phyloP scores from a whole-genome alignment of 2,329 filamentous ascomycete genomes.

The Trichoderma arundinaceum region DNA sequence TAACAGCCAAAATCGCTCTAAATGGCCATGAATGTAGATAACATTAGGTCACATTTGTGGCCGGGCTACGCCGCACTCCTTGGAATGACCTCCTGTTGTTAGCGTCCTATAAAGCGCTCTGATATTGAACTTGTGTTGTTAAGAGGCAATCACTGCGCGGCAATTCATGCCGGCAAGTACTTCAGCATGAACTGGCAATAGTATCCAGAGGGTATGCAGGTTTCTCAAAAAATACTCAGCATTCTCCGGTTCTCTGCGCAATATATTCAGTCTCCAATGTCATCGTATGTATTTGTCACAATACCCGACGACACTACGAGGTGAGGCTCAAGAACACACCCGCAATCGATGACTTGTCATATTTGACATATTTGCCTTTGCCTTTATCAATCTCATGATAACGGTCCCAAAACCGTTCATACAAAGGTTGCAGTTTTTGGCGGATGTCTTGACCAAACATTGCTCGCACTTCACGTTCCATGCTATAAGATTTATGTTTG shows the following conservation, averaged over 20 bases:
- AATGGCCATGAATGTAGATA: neutral
- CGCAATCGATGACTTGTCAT: conserved; percentile 84
- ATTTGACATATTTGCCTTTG: conserved; percentile 97
- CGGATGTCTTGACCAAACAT: conserved; percentile 85
- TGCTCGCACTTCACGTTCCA: conserved; percentile 88
- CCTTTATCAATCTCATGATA: conserved; percentile 98
- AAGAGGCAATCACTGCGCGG: neutral
- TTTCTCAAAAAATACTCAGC: neutral
- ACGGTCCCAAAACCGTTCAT: conserved; percentile 93
- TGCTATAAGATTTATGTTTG: conserved; percentile 80
- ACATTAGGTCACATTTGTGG: neutral
- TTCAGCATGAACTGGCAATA: neutral
- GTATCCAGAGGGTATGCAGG: neutral
- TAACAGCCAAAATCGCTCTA: neutral
- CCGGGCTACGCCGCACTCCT: neutral
- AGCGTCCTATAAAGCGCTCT: neutral
- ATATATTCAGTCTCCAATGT: neutral
- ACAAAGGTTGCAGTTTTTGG: conserved; percentile 90
- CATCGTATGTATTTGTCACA: neutral
- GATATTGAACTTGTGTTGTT: neutral
- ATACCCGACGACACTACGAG: conserved; percentile 32
- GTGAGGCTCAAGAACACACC: conserved; percentile 63
- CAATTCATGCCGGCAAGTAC: neutral
- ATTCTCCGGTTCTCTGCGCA: no score
- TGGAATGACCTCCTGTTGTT: neutral